Percentiles rank a stretch among this genome's conserved stretches.
phyloP scores from a whole-genome alignment of 192 early-diverging fungal species.

The Glomus cerebriforme region DNA sequence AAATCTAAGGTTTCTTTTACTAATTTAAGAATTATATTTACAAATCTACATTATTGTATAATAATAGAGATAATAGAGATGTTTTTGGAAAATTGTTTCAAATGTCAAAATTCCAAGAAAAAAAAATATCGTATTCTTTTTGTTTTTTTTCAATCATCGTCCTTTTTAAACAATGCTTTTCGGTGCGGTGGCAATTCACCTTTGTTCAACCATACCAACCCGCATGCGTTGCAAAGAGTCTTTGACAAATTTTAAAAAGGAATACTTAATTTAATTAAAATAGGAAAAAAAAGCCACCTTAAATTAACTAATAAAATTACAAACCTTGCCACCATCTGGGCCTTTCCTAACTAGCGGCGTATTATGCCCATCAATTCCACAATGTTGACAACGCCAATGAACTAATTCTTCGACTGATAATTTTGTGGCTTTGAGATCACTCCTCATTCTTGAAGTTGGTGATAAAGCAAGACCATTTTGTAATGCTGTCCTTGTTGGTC shows the following conservation, averaged over 20 bases:
- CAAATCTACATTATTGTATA: too few species aligned
- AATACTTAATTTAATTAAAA: background rate
- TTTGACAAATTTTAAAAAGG: background rate
- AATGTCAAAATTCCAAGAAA: too few species aligned
- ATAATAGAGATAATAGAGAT: too few species aligned
- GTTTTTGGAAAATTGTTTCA: too few species aligned
- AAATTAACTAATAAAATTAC: background rate
- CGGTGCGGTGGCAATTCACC: constrained; percentile 37
- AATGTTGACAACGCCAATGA: constrained; percentile 44
- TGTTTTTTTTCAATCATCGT: background rate
- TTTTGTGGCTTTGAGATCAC: background rate
- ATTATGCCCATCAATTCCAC: constrained; percentile 38
- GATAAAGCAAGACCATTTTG: background rate
- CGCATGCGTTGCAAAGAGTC: constrained; percentile 47
- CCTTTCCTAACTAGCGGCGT: constrained; percentile 43
- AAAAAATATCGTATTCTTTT: too few species aligned
- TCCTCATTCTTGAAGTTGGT: background rate
- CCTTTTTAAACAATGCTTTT: constrained; percentile 35
- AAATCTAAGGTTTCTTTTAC: too few species aligned
- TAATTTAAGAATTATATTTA: too few species aligned
- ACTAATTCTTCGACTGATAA: constrained; percentile 36
- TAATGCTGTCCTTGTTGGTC: background rate
- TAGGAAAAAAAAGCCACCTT: too few species aligned
- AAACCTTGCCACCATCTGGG: constrained; percentile 42
- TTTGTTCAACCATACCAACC: constrained; percentile 40